Conservation (phyloP, 768 basidiomycete species). For the Pulveroboletus sp. region DNA sequence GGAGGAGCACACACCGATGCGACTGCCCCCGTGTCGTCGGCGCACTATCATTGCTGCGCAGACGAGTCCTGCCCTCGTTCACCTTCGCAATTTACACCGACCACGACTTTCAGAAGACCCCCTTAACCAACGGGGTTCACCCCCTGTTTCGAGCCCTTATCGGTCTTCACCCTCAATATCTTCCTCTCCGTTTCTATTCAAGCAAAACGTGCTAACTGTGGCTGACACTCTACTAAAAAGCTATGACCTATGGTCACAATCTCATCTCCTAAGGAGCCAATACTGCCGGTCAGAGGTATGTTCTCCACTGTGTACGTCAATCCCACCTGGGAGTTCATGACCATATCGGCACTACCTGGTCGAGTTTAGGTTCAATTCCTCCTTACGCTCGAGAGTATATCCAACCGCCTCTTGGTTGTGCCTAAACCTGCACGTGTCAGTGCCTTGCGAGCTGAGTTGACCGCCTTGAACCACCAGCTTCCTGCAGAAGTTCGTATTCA, state of each 20-base stretch:
- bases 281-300: conserved; percentile 84
- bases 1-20: conserved; percentile 13
- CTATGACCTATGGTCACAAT: conserved; percentile 65
- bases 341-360: not conserved
- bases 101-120: conserved; percentile 69
- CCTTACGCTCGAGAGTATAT: conserved; percentile 85
- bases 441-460: conserved; percentile 93
- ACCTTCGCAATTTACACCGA: conserved; percentile 47
- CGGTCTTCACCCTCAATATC: conserved; percentile 72
- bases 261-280: conserved; percentile 73
- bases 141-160: conserved; percentile 45
- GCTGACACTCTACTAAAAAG: conserved; percentile 58
- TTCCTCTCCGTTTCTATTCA: conserved; percentile 40
- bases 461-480: conserved; percentile 90
- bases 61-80: conserved; percentile 69
- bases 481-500: conserved; percentile 76
- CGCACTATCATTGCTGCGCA: conserved; percentile 61
- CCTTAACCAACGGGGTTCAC: conserved; percentile 58
- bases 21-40: conserved; percentile 30
- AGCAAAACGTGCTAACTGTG: conserved; percentile 39
- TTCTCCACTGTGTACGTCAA: conserved; percentile 2
- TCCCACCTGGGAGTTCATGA: not conserved
- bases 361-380: conserved; percentile 71
- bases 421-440: conserved; percentile 93
- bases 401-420: conserved; percentile 84